phyloP scores from a whole-genome alignment of 306 rosid genomes.

The Comarum palustre region DNA sequence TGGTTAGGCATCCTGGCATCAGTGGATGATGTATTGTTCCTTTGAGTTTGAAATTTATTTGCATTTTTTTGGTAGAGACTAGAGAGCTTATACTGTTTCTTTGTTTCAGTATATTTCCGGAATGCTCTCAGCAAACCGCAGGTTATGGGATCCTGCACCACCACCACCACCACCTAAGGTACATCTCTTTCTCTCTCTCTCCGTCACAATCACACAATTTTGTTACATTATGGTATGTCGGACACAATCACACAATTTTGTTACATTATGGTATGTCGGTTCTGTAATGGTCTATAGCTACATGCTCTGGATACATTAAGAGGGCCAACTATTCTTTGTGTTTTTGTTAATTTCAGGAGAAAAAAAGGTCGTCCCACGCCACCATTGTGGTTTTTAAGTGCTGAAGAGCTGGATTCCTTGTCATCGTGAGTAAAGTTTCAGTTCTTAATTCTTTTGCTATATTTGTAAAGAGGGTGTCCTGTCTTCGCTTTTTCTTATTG shows the following conservation, averaged over 20 bases:
- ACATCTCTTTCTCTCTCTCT: conserved; percentile 10
- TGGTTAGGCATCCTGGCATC: not conserved
- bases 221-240: not conserved
- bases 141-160: conserved; percentile 49
- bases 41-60: conserved; percentile 1
- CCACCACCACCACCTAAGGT: conserved; percentile 66
- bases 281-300: not conserved
- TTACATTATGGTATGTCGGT: not conserved
- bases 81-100: conserved; percentile 19
- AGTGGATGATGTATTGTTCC: not conserved
- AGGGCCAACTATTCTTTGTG: conserved; percentile 1
- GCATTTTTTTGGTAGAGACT: conserved; percentile 11
- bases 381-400: conserved; percentile 67
- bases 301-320: not conserved
- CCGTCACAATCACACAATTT: not conserved
- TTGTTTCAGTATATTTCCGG: conserved; percentile 51
- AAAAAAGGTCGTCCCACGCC: conserved; percentile 66
- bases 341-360: conserved; percentile 60
- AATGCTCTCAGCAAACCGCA: conserved; percentile 44
- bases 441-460: not conserved
- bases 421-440: conserved; percentile 59
- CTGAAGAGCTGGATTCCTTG: conserved; percentile 70
- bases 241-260: not conserved
- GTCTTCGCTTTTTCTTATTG: not conserved
- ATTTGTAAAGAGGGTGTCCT: not conserved